These are phyloP conservation scores for Hamamelis virginiana DNA, from an alignment of 164 flowering plant species.

Conservation along the genomic window DNA sequence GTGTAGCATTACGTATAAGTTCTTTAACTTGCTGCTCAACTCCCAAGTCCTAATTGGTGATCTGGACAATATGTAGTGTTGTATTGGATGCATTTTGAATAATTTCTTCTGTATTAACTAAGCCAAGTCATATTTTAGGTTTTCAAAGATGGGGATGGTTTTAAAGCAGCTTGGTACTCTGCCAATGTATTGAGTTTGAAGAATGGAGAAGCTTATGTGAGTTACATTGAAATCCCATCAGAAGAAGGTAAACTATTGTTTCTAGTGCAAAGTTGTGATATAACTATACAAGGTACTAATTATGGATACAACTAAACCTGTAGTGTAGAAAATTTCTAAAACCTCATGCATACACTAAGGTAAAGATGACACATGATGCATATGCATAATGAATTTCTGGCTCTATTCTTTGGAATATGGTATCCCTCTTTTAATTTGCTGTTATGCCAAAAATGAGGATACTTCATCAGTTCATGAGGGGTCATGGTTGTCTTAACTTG, in stretches of 20 bases:
- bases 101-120: not conserved
- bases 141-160: conserved; percentile 51
- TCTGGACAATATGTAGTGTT: not conserved
- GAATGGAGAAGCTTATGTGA: conserved; percentile 70
- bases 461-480: no score
- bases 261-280: not conserved
- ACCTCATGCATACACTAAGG: no score
- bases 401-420: no score
- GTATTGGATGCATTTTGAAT: not conserved
- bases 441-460: no score
- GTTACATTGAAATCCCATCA: conserved; percentile 44
- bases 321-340: no score
- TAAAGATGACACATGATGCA: no score
- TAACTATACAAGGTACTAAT: not conserved
- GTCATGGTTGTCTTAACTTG: no score
- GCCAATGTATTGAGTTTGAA: conserved; percentile 67
- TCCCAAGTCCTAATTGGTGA: not conserved
- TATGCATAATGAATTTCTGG: no score
- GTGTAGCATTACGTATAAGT: not conserved
- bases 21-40: not conserved
- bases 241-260: conserved; percentile 48
- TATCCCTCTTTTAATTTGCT: no score
- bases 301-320: not conserved
- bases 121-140: conserved; percentile 43
- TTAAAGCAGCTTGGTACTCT: conserved; percentile 63